These are phyloP conservation scores for Allantophomopsis lycopodina DNA, from an alignment of 2,329 filamentous ascomycete species.

Conservation along the genomic window DNA sequence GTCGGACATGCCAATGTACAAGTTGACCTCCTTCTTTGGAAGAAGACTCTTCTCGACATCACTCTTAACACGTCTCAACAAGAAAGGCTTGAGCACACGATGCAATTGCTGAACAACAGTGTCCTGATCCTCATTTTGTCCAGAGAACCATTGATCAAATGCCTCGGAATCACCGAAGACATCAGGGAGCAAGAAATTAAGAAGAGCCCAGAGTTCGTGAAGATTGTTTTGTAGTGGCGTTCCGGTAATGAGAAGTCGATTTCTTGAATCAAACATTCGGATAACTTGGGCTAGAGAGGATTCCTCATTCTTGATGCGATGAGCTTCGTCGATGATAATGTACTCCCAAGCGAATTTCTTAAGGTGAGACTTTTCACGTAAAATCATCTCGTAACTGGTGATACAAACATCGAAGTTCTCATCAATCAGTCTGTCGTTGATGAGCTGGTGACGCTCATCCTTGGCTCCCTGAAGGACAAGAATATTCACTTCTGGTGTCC, in stretches of 20 bases:
- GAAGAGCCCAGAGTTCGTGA: constrained; percentile 91
- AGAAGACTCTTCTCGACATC: constrained; percentile 96
- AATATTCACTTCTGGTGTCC: constrained; percentile 93
- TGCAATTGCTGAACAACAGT: constrained; percentile 93
- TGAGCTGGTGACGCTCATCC: constrained; percentile 77
- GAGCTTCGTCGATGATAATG: constrained; percentile 93
- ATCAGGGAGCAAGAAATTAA: constrained; percentile 96
- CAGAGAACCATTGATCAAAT: constrained; percentile 96
- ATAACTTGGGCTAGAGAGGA: constrained; percentile 95
- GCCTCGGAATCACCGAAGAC: constrained; percentile 95
- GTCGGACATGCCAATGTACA: constrained; percentile 96
- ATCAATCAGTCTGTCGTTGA: constrained; percentile 81
- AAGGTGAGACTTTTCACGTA: constrained; percentile 84
- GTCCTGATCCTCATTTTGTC: constrained; percentile 81
- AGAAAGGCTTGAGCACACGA: constrained; percentile 80
- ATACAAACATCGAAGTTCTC: constrained; percentile 97
- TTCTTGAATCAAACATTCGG: constrained; percentile 88
- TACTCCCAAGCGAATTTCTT: constrained; percentile 99
- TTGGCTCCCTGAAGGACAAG: constrained; percentile 90
- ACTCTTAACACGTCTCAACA: constrained; percentile 89
- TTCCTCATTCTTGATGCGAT: constrained; percentile 99
- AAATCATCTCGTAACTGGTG: constrained; percentile 97
- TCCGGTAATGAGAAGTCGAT: constrained; percentile 88
- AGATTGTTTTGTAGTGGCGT: constrained; percentile 96
- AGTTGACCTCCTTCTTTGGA: constrained; percentile 93